A percentile compares a stretch with the other conserved stretches of the same genome.
phyloP scores from a whole-genome alignment of 2,329 filamentous ascomycete genomes.

The Rhexocercosporidium sp. region DNA sequence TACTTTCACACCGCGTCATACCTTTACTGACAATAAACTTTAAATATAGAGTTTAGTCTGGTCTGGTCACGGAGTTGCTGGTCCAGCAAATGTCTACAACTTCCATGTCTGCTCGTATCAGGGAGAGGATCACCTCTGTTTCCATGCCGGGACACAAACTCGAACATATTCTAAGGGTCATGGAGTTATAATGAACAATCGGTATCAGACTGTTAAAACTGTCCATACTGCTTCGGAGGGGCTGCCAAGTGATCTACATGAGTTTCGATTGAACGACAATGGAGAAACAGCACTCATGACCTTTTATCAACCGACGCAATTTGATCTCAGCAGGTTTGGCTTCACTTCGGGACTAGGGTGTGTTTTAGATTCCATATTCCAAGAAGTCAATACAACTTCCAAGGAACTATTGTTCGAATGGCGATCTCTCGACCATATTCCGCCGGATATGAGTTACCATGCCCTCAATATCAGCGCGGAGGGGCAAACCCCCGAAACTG shows the following conservation, averaged over 20 bases:
- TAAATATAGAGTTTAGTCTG: background rate
- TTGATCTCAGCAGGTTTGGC: background rate
- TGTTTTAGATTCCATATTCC: background rate
- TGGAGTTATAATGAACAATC: background rate
- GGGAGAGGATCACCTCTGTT: background rate
- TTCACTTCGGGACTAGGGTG: background rate
- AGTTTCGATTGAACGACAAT: background rate
- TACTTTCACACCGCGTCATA: too few relatives aligned
- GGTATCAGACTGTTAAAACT: background rate
- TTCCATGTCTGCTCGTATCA: background rate
- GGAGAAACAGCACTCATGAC: background rate
- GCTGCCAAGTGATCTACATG: background rate
- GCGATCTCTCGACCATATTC: constrained; percentile 10
- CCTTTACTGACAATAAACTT: background rate
- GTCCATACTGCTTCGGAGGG: background rate
- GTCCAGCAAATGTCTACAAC: background rate
- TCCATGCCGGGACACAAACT: background rate
- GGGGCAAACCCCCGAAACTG: background rate
- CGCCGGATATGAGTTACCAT: background rate
- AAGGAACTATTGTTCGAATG: constrained; percentile 12
- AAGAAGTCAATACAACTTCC: background rate
- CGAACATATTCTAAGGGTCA: background rate
- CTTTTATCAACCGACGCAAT: background rate
- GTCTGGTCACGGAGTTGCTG: background rate
- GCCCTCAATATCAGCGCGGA: background rate